Conservation (phyloP, 192 early-diverging fungal genomes). For the Dimargaris cristalligena region DNA sequence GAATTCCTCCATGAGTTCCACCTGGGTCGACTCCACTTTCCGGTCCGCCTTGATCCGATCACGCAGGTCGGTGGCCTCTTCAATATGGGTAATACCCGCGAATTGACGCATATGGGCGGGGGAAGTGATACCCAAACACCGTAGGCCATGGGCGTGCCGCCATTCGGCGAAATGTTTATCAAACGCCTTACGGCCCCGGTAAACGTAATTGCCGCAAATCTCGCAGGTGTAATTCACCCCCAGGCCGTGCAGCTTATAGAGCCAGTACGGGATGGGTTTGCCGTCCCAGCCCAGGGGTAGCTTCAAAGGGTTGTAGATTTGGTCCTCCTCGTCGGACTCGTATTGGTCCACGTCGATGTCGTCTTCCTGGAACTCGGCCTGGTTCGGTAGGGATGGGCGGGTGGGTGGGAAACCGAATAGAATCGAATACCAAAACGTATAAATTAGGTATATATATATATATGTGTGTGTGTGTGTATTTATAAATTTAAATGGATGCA, state of each 20-base stretch:
- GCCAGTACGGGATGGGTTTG: conserved; percentile 97
- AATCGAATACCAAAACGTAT: conserved; percentile 2
- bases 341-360: conserved; percentile 43
- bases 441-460: neutral
- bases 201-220: conserved; percentile 87
- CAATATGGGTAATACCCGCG: conserved; percentile 77
- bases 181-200: conserved; percentile 92
- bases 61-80: conserved; percentile 75
- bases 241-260: conserved; percentile 93
- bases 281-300: conserved; percentile 94
- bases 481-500: neutral
- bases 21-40: conserved; percentile 46
- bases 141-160: conserved; percentile 89
- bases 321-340: conserved; percentile 64
- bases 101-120: conserved; percentile 74
- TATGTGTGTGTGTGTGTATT: neutral
- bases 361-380: conserved; percentile 53
- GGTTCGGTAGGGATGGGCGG: no score
- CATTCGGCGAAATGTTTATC: conserved; percentile 92
- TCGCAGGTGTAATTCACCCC: conserved; percentile 90
- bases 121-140: conserved; percentile 77
- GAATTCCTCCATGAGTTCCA: conserved; percentile 81
- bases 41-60: conserved; percentile 58
- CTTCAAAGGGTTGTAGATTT: conserved; percentile 93
- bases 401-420: neutral